Conservation (phyloP, 2,329 filamentous ascomycete genomes). For the Nigrospora sphaerica region DNA sequence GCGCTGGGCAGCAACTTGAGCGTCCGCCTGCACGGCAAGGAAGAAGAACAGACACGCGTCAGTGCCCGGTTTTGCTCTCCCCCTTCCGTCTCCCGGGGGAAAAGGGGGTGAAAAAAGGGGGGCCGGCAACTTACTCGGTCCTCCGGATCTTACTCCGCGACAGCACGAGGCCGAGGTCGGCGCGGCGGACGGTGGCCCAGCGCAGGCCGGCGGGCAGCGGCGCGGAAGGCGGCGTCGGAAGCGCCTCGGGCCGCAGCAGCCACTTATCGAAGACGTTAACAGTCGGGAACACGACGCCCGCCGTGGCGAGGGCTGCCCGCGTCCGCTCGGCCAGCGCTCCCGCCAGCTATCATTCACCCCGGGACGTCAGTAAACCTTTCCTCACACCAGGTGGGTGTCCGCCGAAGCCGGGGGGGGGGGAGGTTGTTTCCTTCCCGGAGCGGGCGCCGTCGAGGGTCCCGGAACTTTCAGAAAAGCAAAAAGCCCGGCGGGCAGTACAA, state of each 20-base stretch:
- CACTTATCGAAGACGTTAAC: constrained; percentile 45
- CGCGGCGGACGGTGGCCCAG: constrained; percentile 46
- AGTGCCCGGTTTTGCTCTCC: not conserved
- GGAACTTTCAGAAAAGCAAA: no score
- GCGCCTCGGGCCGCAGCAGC: constrained; percentile 40
- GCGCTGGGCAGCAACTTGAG: constrained; percentile 37
- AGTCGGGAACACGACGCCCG: constrained; percentile 17
- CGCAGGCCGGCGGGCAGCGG: constrained; percentile 37
- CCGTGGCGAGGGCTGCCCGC: constrained; percentile 20
- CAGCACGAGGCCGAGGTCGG: constrained; percentile 50
- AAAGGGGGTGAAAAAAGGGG: not conserved
- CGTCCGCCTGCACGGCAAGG: constrained; percentile 24
- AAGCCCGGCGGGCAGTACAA: no score
- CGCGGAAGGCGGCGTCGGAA: constrained; percentile 28
- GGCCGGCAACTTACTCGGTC: constrained; percentile 31
- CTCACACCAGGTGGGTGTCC: no score
- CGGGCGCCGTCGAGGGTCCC: no score
- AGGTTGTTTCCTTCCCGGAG: no score
- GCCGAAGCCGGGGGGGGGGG: no score
- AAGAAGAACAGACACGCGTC: not conserved
- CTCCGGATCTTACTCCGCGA: constrained; percentile 50
- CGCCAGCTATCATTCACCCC: no score
- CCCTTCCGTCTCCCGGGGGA: not conserved
- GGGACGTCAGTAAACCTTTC: no score
- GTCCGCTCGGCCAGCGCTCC: constrained; percentile 33